These are phyloP conservation scores for Fusarium sp. DNA, from an alignment of 2,329 filamentous ascomycete genomes.

Conservation along the genomic window DNA sequence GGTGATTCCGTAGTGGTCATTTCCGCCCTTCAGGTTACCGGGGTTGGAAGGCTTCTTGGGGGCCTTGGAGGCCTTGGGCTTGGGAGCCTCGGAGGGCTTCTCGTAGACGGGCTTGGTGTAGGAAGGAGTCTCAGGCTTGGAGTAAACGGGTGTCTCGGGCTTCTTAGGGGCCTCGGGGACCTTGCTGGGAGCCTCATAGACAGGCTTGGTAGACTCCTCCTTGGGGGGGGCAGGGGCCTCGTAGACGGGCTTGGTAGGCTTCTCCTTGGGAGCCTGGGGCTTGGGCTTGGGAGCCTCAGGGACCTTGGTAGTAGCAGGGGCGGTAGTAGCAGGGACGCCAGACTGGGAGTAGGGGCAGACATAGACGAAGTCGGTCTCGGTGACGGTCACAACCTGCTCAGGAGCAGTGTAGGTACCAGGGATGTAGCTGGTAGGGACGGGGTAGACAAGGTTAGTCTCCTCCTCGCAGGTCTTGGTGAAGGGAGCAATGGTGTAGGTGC, in stretches of 20 bases:
- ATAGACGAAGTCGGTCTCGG: slow-evolving; percentile 76
- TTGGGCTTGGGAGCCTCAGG: slow-evolving; percentile 42
- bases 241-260: slow-evolving; percentile 36
- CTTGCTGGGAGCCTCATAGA: slow-evolving; percentile 30
- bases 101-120: slow-evolving; percentile 28
- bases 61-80: slow-evolving; percentile 37
- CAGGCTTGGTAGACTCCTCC: slow-evolving; percentile 32
- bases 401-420: slow-evolving; percentile 83
- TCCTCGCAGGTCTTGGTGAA: slow-evolving; percentile 73
- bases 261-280: slow-evolving; percentile 44
- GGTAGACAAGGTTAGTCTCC: slow-evolving; percentile 73
- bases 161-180: slow-evolving; percentile 24
- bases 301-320: slow-evolving; percentile 31
- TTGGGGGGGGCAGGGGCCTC: slow-evolving; percentile 41
- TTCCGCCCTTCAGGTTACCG: slow-evolving; percentile 58
- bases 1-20: slow-evolving; percentile 80
- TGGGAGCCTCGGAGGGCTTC: slow-evolving; percentile 47
- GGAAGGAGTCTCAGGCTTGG: slow-evolving; percentile 20
- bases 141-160: slow-evolving; percentile 18
- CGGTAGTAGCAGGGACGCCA: slow-evolving; percentile 52
- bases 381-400: slow-evolving; percentile 77
- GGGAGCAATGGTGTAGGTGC: slow-evolving; percentile 83
- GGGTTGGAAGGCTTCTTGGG: slow-evolving; percentile 46
- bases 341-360: slow-evolving; percentile 77
- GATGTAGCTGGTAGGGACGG: slow-evolving; percentile 73